phyloP scores from a whole-genome alignment of 2,329 filamentous ascomycete genomes.

The Calonectria hongkongensis region DNA sequence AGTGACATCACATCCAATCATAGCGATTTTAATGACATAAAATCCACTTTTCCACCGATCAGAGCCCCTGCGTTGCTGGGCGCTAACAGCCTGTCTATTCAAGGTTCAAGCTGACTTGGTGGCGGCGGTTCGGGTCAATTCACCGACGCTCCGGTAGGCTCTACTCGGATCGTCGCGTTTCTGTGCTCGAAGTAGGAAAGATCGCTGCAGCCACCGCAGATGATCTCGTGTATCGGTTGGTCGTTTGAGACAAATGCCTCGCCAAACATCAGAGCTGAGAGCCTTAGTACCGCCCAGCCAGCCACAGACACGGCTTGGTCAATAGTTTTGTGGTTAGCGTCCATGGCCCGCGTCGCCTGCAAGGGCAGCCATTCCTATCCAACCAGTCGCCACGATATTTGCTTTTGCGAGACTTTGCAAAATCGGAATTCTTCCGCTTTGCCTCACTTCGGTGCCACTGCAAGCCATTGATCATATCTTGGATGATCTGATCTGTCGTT shows the following conservation, averaged over 20 bases:
- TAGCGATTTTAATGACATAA: not conserved
- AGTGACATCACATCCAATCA: not conserved
- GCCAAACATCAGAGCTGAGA: conserved; percentile 6
- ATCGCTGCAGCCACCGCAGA: too few relatives aligned
- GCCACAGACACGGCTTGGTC: not conserved
- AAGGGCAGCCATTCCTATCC: not conserved
- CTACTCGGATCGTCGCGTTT: not conserved
- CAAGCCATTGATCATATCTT: not conserved
- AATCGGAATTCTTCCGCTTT: not conserved
- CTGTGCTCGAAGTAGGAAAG: not conserved
- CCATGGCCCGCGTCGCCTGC: not conserved
- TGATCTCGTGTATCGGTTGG: not conserved
- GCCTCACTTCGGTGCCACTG: not conserved
- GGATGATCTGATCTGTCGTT: not conserved
- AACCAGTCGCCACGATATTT: not conserved
- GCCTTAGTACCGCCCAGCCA: not conserved
- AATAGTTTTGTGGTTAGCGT: not conserved
- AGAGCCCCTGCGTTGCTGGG: not conserved
- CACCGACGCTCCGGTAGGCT: conserved; percentile 2
- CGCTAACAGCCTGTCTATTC: too few relatives aligned
- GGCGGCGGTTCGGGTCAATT: not conserved
- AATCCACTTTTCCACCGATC: not conserved
- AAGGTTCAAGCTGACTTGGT: not conserved
- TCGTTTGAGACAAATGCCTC: not conserved
- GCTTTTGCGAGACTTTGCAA: not conserved